Conservation (phyloP, 148 eudicot species). For the Amaranthus hypochondriacus region DNA sequence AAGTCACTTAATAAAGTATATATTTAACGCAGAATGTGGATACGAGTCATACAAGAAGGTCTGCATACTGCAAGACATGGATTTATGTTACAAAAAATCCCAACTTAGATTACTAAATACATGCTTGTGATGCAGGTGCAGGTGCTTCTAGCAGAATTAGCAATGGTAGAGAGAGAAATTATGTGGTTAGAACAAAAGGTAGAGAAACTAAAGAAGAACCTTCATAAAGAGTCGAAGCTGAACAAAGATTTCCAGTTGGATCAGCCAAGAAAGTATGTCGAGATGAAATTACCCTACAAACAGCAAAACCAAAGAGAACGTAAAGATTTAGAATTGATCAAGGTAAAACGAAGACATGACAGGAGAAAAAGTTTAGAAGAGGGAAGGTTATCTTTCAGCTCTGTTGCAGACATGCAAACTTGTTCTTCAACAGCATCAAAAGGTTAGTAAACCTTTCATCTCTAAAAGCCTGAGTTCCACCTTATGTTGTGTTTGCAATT, state of each 20-base stretch:
- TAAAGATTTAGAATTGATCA: slow-evolving; percentile 18
- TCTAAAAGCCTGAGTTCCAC: background rate
- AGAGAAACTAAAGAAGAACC: slow-evolving; percentile 39
- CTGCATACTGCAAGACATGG: no score
- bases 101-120: background rate
- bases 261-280: slow-evolving; percentile 20
- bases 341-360: slow-evolving; percentile 31
- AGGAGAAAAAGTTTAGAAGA: slow-evolving; percentile 27
- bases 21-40: no score
- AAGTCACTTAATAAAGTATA: no score
- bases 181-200: slow-evolving; percentile 59
- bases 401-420: slow-evolving; percentile 35
- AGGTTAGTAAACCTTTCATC: slow-evolving; percentile 27
- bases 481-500: background rate
- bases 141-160: slow-evolving; percentile 65
- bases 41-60: no score
- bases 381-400: slow-evolving; percentile 48
- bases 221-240: slow-evolving; percentile 43
- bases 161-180: slow-evolving; percentile 70
- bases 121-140: slow-evolving; percentile 45
- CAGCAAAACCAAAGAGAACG: slow-evolving; percentile 21
- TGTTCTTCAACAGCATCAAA: slow-evolving; percentile 29
- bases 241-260: slow-evolving; percentile 25
- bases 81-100: background rate
- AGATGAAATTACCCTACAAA: slow-evolving; percentile 23